phyloP scores from a whole-genome alignment of 805 yeast species.

The Candida endomychidarum region DNA sequence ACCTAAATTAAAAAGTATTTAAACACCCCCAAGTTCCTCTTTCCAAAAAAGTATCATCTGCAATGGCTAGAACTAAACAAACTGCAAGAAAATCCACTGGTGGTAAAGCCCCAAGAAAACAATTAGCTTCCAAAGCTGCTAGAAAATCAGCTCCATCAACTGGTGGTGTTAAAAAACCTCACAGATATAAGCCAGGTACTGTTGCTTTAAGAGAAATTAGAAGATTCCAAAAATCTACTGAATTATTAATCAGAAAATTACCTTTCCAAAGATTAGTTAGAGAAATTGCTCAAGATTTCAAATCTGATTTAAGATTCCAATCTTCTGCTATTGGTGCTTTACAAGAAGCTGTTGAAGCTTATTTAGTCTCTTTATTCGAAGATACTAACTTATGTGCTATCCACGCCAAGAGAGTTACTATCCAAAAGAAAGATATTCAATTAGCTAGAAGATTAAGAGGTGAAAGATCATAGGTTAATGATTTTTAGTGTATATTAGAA shows the following conservation, averaged over 20 bases:
- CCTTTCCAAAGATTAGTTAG: constrained; percentile 50
- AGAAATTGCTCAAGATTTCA: constrained; percentile 49
- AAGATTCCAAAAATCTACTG: constrained; percentile 49
- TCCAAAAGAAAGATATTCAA: constrained; percentile 49
- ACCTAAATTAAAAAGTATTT: not conserved
- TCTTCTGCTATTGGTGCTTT: constrained; percentile 49
- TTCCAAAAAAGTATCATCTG: constrained; percentile 1
- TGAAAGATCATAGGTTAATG: constrained; percentile 38
- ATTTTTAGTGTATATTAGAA: constrained; percentile 6
- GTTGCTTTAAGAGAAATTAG: constrained; percentile 50
- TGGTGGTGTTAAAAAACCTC: constrained; percentile 50
- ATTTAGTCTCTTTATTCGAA: constrained; percentile 47
- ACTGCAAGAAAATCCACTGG: constrained; percentile 50
- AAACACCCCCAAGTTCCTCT: too few species aligned
- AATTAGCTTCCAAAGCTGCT: constrained; percentile 49
- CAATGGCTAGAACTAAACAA: constrained; percentile 49
- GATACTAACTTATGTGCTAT: constrained; percentile 51
- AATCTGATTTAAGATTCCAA: constrained; percentile 48
- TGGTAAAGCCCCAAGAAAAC: constrained; percentile 51
- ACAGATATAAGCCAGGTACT: constrained; percentile 52
- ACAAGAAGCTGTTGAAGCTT: constrained; percentile 49
- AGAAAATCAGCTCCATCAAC: constrained; percentile 49
- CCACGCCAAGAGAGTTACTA: constrained; percentile 50
- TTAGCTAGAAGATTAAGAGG: constrained; percentile 52
- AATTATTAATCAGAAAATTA: constrained; percentile 47